Evolutionary conservation across 257 asterid genomes (phyloP).

Genomic region (Hygrophila difformis): DNA sequence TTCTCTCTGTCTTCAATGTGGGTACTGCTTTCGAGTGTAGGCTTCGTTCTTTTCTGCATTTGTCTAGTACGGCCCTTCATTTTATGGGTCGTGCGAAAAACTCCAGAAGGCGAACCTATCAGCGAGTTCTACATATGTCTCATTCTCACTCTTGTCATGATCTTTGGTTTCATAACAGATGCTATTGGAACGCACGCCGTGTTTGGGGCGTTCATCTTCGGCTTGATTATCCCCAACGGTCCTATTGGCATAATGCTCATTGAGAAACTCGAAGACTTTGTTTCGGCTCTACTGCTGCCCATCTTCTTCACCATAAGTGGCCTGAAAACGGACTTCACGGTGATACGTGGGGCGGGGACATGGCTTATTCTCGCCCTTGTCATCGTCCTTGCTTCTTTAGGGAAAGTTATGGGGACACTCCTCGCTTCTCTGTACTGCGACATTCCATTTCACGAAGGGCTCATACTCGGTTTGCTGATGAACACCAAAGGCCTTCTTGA

Average conservation of each 20-base stretch:
- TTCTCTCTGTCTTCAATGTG: slow-evolving; percentile 55
- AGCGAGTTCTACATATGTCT: slow-evolving; percentile 68
- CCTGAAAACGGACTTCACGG: slow-evolving; percentile 53
- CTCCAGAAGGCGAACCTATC: slow-evolving; percentile 70
- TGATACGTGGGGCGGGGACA: slow-evolving; percentile 42
- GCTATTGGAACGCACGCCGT: slow-evolving; percentile 93
- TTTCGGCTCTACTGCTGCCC: slow-evolving; percentile 74
- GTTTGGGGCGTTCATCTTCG: slow-evolving; percentile 88
- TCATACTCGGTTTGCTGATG: slow-evolving; percentile 89
- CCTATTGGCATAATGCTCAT: slow-evolving; percentile 71
- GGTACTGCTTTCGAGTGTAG: slow-evolving; percentile 62
- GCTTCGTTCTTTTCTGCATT: slow-evolving; percentile 46
- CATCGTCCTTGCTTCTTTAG: slow-evolving; percentile 62
- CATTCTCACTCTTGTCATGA: slow-evolving; percentile 82
- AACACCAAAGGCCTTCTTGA: slow-evolving; percentile 91
- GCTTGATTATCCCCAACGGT: slow-evolving; percentile 74
- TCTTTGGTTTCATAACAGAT: slow-evolving; percentile 79
- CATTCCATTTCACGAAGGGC: slow-evolving; percentile 73
- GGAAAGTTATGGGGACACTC: slow-evolving; percentile 74
- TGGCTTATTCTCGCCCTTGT: slow-evolving; percentile 54
- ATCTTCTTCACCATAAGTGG: slow-evolving; percentile 91
- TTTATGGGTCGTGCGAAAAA: slow-evolving; percentile 34
- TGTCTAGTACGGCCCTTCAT: slow-evolving; percentile 51
- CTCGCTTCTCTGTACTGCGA: slow-evolving; percentile 59
- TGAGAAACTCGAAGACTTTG: slow-evolving; percentile 81